Evolutionary conservation across 371 early-diverging fungal genomes (phyloP).

Genomic region (Phascolomyces articulosus): DNA sequence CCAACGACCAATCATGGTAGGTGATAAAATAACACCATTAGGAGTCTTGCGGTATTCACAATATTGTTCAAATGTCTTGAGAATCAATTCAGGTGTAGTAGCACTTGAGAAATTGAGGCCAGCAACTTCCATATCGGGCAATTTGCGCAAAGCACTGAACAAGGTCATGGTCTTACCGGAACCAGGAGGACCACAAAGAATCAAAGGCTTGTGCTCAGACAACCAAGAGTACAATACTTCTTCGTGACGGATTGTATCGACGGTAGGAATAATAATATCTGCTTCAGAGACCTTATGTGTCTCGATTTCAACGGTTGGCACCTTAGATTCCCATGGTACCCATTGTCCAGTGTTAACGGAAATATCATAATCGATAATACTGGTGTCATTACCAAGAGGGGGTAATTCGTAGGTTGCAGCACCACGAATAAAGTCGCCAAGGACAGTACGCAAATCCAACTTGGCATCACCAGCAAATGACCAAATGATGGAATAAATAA

Average conservation of each 20-base stretch:
- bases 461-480: slow-evolving; percentile 94
- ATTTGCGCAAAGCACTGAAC: slow-evolving; percentile 92
- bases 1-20: slow-evolving; percentile 88
- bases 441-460: slow-evolving; percentile 70
- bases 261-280: slow-evolving; percentile 96
- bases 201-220: slow-evolving; percentile 92
- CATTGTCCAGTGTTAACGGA: slow-evolving; percentile 82
- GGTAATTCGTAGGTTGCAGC: slow-evolving; percentile 87
- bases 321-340: slow-evolving; percentile 89
- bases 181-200: slow-evolving; percentile 99
- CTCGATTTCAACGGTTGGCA: slow-evolving; percentile 95
- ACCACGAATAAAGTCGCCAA: slow-evolving; percentile 85
- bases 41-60: slow-evolving; percentile 98
- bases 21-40: slow-evolving; percentile 88
- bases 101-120: slow-evolving; percentile 98
- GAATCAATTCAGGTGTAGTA: slow-evolving; percentile 93
- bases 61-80: slow-evolving; percentile 97
- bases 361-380: slow-evolving; percentile 94
- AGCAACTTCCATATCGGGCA: slow-evolving; percentile 96
- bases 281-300: slow-evolving; percentile 92
- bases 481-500: slow-evolving; percentile 90
- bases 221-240: slow-evolving; percentile 95
- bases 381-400: slow-evolving; percentile 49
- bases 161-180: slow-evolving; percentile 99
- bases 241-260: slow-evolving; percentile 98